Evolutionary conservation across 2,329 filamentous ascomycete species (phyloP).

Genomic region (Penicillium freii): DNA sequence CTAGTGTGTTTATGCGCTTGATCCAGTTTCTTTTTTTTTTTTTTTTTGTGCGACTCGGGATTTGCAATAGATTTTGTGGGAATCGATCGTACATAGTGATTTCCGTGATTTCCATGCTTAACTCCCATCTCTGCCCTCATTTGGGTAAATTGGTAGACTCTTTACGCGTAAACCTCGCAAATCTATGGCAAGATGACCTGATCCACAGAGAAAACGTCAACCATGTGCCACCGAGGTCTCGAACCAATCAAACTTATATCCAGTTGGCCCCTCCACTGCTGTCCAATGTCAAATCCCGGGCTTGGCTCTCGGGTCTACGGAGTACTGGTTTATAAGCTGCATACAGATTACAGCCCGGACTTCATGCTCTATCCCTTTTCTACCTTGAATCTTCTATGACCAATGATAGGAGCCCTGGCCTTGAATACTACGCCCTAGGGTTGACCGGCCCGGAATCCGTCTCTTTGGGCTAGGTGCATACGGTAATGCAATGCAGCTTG

Average conservation of each 20-base stretch:
- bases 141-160: neutral
- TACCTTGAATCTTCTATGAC: constrained; percentile 6
- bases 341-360: neutral
- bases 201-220: neutral
- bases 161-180: neutral
- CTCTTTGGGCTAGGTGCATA: constrained; percentile 22
- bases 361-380: neutral
- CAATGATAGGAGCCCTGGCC: neutral
- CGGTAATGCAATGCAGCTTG: constrained; percentile 24
- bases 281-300: constrained; percentile 9
- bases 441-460: neutral
- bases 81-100: neutral
- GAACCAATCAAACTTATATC: neutral
- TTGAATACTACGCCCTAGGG: neutral
- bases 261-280: neutral
- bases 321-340: neutral
- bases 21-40: neutral
- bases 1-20: neutral
- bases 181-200: neutral
- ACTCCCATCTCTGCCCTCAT: neutral
- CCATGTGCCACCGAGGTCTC: neutral
- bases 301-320: neutral
- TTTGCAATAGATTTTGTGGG: neutral
- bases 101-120: neutral
- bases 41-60: neutral